Conservation (phyloP, 129 eudicot genomes). For the Centella asiatica region DNA sequence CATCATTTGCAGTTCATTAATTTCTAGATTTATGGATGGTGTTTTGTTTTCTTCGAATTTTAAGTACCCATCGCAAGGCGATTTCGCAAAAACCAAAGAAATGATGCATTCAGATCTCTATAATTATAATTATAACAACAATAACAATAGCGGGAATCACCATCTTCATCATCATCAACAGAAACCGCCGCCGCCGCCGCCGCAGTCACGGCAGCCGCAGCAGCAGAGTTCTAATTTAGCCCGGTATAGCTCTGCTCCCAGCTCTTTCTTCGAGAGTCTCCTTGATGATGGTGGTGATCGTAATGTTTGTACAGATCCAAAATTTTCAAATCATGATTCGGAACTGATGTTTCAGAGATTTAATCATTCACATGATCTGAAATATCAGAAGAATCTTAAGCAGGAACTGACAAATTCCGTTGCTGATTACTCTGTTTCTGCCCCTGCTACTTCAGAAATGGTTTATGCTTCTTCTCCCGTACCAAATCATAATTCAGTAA, state of each 20-base stretch:
- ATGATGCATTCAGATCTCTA: slow-evolving; percentile 4
- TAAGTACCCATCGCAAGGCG: slow-evolving; percentile 38
- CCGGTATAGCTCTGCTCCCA: slow-evolving; percentile 7
- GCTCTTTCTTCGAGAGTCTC: background rate
- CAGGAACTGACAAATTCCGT: slow-evolving; percentile 17
- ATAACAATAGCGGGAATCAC: background rate
- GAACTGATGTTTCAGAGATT: background rate
- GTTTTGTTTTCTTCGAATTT: slow-evolving; percentile 33
- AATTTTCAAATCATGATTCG: background rate
- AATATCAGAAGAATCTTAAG: slow-evolving; percentile 21
- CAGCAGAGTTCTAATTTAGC: background rate
- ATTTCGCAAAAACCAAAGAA: slow-evolving; percentile 37
- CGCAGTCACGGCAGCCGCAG: background rate
- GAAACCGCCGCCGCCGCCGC: background rate
- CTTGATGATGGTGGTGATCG: background rate
- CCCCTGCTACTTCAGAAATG: background rate
- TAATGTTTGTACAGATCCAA: background rate
- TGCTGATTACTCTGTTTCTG: slow-evolving; percentile 9
- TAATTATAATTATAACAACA: background rate
- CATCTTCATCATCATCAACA: background rate
- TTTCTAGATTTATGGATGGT: slow-evolving; percentile 41
- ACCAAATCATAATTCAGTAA: slow-evolving; percentile 16
- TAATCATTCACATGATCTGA: slow-evolving; percentile 19
- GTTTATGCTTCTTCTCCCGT: slow-evolving; percentile 8
- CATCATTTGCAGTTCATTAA: too few relatives aligned